Base-by-base conservation (phyloP, 1,284 basidiomycete genomes). In the Cerrena zonata region DNA sequence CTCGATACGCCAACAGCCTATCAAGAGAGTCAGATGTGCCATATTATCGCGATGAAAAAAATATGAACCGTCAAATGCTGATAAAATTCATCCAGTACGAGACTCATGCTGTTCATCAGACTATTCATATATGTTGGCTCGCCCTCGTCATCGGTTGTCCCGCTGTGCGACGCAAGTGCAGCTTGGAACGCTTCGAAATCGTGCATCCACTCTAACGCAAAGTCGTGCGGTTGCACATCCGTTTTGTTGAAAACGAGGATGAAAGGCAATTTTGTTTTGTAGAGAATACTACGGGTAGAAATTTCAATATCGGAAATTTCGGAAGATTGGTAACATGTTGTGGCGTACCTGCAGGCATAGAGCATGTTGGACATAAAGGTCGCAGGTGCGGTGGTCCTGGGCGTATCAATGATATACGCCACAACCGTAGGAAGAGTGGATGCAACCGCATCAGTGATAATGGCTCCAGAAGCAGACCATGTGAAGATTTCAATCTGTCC, bases 331-430 rank as follows among this genome's bases (percentile, higher is more conserved):
- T 30, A 27, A 54, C 15, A 51, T 23, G 45, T 21, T 24, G 23
- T 18, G 15, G 69, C 82, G 57, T 54, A 88, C 89, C 90, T 93
- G 78, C 96, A 99, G 0, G 96, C 96, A 64, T 99, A 99, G 46
- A 99, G 78, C 96, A 99, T 99, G 70, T 99, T 99, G 48, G 89
- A 93, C 96, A 99, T 99, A 69, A 99, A 99, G 0, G 96, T 99
- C 4, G 95, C 93, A 0, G 96, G 96, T 0, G 94, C 86, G 0
- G 88, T 88, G 10, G 94, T 95, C 52, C 96, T 80, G 15, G 96
- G 95, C 2, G 96, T 99, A 69, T 99, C 96, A 62, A 99, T 93
- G 53, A 99, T 83, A 66, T 98, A 99, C 11, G 94, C 96, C 36
- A 99, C 85, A 22, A 94, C 91, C 0, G 95, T 90, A 0, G 96